These are phyloP conservation scores for Phlyctochytrium planicorne DNA, from an alignment of 192 early-diverging fungal genomes.

Conservation along the genomic window DNA sequence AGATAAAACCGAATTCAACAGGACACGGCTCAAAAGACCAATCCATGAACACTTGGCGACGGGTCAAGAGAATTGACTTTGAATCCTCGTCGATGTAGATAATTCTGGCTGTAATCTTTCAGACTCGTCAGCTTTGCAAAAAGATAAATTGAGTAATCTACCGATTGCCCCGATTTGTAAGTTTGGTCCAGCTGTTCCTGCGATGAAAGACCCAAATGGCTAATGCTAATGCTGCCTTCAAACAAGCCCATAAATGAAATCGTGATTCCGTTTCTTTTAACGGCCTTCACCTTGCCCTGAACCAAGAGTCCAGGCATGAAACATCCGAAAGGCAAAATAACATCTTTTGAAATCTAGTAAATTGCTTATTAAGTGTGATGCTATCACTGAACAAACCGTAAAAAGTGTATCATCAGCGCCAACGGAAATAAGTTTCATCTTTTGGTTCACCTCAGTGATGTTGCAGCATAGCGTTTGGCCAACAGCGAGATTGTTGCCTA, in stretches of 20 bases:
- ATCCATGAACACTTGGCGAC: constrained; percentile 13
- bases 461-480: too few relatives aligned
- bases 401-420: too few relatives aligned
- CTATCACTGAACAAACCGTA: too few relatives aligned
- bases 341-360: constrained; percentile 35
- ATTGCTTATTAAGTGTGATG: neutral
- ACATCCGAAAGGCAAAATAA: constrained; percentile 67
- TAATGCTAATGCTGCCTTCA: constrained; percentile 67
- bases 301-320: constrained; percentile 79
- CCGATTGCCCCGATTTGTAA: constrained; percentile 60
- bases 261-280: constrained; percentile 64
- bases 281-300: constrained; percentile 60
- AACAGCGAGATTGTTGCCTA: too few relatives aligned
- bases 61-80: constrained; percentile 42
- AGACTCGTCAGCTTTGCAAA: neutral
- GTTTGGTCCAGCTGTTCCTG: constrained; percentile 42
- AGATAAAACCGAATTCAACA: neutral
- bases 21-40: neutral
- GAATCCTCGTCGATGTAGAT: constrained; percentile 57
- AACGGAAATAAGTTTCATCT: too few relatives aligned
- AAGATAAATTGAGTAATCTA: constrained; percentile 5
- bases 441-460: too few relatives aligned
- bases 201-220: constrained; percentile 48
- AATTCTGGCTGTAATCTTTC: constrained; percentile 54
- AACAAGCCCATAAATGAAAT: constrained; percentile 83